Evolutionary conservation across 768 basidiomycete genomes (phyloP).

Genomic region (Amanita exitialis): DNA sequence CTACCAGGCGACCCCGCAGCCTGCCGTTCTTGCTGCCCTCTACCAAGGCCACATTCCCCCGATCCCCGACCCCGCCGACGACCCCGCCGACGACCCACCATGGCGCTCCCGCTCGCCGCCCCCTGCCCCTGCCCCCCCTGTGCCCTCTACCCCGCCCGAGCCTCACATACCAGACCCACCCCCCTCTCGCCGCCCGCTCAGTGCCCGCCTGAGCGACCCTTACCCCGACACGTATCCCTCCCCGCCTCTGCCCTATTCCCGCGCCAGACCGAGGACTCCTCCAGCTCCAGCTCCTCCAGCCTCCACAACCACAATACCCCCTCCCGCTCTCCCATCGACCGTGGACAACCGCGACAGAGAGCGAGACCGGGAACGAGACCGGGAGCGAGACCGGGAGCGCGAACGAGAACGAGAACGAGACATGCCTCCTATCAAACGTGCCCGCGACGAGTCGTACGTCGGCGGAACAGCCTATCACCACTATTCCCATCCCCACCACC

Average conservation of each 20-base stretch:
- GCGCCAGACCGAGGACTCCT: no score
- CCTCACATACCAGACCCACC: no score
- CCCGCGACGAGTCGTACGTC: not conserved
- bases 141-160: no score
- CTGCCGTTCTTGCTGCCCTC: conserved; percentile 49
- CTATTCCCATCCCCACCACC: not conserved
- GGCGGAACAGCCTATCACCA: not conserved
- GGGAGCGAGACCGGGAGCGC: not conserved
- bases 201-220: no score
- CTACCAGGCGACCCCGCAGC: conserved; percentile 58
- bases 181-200: no score
- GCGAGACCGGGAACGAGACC: not conserved
- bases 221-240: no score
- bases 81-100: conserved; percentile 10
- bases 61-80: conserved; percentile 6
- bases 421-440: no score
- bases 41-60: conserved; percentile 27
- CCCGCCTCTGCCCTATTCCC: no score
- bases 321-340: not conserved
- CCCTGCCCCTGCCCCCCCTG: no score
- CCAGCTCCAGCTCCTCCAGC: no score
- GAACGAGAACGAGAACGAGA: no score
- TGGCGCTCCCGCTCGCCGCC: no score
- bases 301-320: not conserved
- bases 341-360: not conserved